Percentiles rank a stretch among this genome's conserved stretches.
These are phyloP conservation scores for Trichoderma harzianum DNA, from an alignment of 2,329 filamentous ascomycete species.

Conservation along the genomic window DNA sequence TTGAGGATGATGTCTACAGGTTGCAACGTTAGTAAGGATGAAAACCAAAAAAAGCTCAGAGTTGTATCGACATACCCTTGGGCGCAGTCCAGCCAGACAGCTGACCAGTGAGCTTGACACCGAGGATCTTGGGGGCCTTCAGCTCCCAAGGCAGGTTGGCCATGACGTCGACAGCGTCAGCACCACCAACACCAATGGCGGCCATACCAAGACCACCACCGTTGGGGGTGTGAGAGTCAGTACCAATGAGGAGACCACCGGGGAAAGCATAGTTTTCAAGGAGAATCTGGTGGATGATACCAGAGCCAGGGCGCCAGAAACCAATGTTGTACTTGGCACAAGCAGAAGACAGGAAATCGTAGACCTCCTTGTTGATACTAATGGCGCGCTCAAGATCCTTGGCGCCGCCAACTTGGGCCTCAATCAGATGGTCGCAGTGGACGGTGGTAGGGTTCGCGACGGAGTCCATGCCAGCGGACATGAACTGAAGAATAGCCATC, in stretches of 20 bases:
- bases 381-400: slow-evolving; percentile 92
- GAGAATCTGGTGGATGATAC: slow-evolving; percentile 98
- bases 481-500: slow-evolving; percentile 99
- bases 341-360: slow-evolving; percentile 89
- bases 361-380: slow-evolving; percentile 98
- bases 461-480: slow-evolving; percentile 94
- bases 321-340: slow-evolving; percentile 99
- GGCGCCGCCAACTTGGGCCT: slow-evolving; percentile 87
- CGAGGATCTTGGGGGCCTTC: slow-evolving; percentile 95
- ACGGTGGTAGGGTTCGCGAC: slow-evolving; percentile 94
- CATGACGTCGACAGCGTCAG: slow-evolving; percentile 98
- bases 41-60: background rate
- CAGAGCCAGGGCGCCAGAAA: slow-evolving; percentile 98
- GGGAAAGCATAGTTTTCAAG: slow-evolving; percentile 99
- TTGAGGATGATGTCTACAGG: slow-evolving; percentile 85
- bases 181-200: slow-evolving; percentile 95
- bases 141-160: slow-evolving; percentile 95
- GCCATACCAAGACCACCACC: slow-evolving; percentile 93
- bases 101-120: slow-evolving; percentile 88
- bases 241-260: slow-evolving; percentile 95
- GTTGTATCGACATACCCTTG: slow-evolving; percentile 62
- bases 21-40: background rate
- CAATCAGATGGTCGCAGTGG: slow-evolving; percentile 99
- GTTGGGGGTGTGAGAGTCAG: slow-evolving; percentile 97
- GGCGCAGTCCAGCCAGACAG: slow-evolving; percentile 88